Conservation (phyloP, 2,329 filamentous ascomycete genomes). For the Pseudopithomyces maydicus region DNA sequence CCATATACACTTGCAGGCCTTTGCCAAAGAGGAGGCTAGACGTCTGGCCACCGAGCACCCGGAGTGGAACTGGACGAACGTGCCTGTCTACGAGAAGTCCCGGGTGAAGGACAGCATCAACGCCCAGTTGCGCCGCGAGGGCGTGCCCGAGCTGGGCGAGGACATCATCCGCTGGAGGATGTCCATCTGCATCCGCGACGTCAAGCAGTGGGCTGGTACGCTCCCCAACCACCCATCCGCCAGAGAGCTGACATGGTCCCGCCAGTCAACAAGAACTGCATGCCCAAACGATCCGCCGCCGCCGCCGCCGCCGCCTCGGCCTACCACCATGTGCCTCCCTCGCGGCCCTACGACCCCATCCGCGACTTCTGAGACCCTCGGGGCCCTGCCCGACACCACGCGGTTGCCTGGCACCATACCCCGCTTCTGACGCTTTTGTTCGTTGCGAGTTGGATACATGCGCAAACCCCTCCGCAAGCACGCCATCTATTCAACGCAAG, state of each 20-base stretch:
- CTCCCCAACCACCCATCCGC: not conserved
- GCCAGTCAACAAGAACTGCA: slow-evolving; percentile 2
- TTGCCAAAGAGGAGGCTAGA: slow-evolving; percentile 7
- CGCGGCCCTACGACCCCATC: not conserved
- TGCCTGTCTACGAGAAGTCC: slow-evolving; percentile 3
- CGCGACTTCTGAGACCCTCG: not conserved
- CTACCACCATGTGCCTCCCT: not conserved
- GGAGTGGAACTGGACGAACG: slow-evolving; percentile 9
- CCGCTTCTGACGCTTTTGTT: not conserved
- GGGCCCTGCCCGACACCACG: not conserved
- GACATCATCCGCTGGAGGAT: slow-evolving; percentile 6
- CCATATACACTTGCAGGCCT: not conserved
- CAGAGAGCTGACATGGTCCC: not conserved
- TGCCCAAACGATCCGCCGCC: not conserved
- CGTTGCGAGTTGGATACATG: slow-evolving; percentile 1
- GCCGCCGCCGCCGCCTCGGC: slow-evolving; percentile 1
- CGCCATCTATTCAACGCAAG: not conserved
- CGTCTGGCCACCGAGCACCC: slow-evolving; percentile 1
- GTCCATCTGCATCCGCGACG: slow-evolving; percentile 6
- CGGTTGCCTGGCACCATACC: not conserved
- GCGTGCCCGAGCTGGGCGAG: slow-evolving; percentile 3
- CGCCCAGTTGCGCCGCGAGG: slow-evolving; percentile 1
- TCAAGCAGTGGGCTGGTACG: slow-evolving; percentile 5
- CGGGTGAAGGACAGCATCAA: slow-evolving; percentile 3
- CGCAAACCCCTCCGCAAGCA: not conserved